A percentile compares a stretch with the other conserved stretches of the same genome.
phyloP scores from a whole-genome alignment of 2,329 filamentous ascomycete species.

The Zalaria sp. region DNA sequence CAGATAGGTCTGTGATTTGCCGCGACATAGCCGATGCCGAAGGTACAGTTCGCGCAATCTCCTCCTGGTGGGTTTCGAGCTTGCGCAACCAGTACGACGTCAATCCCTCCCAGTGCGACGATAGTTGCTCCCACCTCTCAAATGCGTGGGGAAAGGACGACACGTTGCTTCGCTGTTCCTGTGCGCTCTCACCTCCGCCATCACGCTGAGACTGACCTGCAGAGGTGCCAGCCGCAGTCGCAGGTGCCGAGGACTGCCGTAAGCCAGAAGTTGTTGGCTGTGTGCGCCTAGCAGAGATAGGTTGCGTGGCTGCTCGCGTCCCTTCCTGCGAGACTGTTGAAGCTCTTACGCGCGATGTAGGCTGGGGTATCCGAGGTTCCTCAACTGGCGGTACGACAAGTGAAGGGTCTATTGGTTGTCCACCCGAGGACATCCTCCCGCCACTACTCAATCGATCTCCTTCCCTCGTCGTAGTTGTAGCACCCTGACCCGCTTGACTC shows the following conservation, averaged over 20 bases:
- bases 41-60: slow-evolving; percentile 61
- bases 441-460: neutral
- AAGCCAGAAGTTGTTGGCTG: slow-evolving; percentile 1
- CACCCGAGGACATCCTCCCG: neutral
- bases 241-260: slow-evolving; percentile 5
- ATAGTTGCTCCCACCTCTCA: slow-evolving; percentile 92
- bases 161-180: slow-evolving; percentile 15
- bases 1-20: slow-evolving; percentile 93
- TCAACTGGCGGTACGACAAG: neutral
- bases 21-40: slow-evolving; percentile 78
- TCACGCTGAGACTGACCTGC: neutral
- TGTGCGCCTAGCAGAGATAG: neutral
- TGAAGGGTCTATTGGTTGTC: neutral
- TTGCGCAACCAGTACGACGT: slow-evolving; percentile 95
- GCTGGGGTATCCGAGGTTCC: slow-evolving; percentile 1
- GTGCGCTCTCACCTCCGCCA: slow-evolving; percentile 1
- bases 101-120: slow-evolving; percentile 93
- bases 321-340: neutral
- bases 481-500: neutral
- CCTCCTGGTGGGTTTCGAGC: slow-evolving; percentile 78
- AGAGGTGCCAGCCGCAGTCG: neutral
- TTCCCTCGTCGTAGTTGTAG: neutral
- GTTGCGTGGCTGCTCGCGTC: slow-evolving; percentile 1
- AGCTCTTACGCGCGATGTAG: neutral
- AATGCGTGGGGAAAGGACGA: slow-evolving; percentile 91